These are phyloP conservation scores for Stephanocyclus meneghinianus DNA, from an alignment of 352 stramenopile genomes.

Conservation along the genomic window DNA sequence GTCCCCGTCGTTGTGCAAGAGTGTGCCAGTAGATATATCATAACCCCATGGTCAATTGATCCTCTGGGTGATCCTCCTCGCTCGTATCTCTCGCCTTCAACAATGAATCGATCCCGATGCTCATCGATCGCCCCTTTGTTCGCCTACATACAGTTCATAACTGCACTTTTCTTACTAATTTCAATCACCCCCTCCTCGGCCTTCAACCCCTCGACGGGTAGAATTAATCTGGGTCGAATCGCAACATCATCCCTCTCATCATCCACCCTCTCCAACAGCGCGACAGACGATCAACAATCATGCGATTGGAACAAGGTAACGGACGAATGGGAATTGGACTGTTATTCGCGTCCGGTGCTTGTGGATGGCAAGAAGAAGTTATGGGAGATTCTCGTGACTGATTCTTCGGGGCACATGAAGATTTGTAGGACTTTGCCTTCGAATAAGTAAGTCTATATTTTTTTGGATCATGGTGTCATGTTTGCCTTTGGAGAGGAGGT, in stretches of 20 bases:
- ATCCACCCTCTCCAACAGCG: constrained; percentile 5
- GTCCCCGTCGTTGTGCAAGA: background rate
- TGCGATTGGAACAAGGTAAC: constrained; percentile 43
- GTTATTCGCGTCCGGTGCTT: constrained; percentile 85
- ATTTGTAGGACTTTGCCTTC: constrained; percentile 62
- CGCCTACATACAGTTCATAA: background rate
- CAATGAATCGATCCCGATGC: background rate
- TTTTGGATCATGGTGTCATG: background rate
- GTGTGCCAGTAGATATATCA: background rate
- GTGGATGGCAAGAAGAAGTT: constrained; percentile 86
- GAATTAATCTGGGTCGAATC: background rate
- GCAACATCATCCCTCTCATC: constrained; percentile 23
- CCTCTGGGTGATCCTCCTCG: background rate
- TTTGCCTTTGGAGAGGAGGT: background rate
- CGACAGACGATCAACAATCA: constrained; percentile 2
- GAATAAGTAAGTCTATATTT: constrained; percentile 60
- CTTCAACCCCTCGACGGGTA: background rate
- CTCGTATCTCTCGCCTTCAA: background rate
- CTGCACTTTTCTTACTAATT: constrained; percentile 1
- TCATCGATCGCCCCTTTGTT: background rate
- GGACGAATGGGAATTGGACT: constrained; percentile 85
- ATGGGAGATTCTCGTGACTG: constrained; percentile 87
- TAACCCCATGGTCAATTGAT: background rate
- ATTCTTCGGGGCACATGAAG: constrained; percentile 82
- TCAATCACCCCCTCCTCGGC: constrained; percentile 1